These are phyloP conservation scores for Talaromyces islandicus DNA, from an alignment of 2,329 filamentous ascomycete genomes.

Conservation along the genomic window DNA sequence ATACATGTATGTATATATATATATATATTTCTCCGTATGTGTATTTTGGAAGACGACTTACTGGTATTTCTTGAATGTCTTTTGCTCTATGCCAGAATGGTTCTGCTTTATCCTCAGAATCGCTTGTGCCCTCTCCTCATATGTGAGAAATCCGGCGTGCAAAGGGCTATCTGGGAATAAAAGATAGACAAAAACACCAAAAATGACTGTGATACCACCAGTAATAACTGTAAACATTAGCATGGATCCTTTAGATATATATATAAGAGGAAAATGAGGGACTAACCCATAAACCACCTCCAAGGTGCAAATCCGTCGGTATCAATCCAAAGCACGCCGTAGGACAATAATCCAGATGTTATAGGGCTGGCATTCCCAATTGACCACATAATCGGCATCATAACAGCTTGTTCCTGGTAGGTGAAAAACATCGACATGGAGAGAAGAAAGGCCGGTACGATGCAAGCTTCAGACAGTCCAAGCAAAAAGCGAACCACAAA, in stretches of 20 bases:
- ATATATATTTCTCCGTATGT: too few species aligned
- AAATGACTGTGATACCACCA: constrained; percentile 14
- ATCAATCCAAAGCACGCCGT: constrained; percentile 37
- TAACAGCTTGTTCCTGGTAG: constrained; percentile 27
- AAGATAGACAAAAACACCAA: constrained; percentile 22
- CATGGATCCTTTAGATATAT: neutral
- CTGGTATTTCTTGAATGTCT: constrained; percentile 26
- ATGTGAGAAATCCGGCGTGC: constrained; percentile 24
- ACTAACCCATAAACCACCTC: constrained; percentile 36
- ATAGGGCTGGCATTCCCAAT: constrained; percentile 36
- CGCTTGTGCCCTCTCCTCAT: constrained; percentile 27
- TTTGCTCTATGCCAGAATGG: constrained; percentile 33
- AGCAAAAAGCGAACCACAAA: constrained; percentile 47
- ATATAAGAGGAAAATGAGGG: neutral
- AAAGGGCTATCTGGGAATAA: constrained; percentile 30
- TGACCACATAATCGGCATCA: constrained; percentile 34
- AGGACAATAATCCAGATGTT: constrained; percentile 34
- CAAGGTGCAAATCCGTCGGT: constrained; percentile 31
- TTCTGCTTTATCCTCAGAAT: constrained; percentile 31
- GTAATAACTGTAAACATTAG: constrained; percentile 1
- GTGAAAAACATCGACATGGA: constrained; percentile 35
- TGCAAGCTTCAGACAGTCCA: constrained; percentile 48
- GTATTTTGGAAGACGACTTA: neutral
- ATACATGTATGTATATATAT: neutral
- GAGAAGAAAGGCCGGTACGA: constrained; percentile 45